Evolutionary conservation across 2,329 filamentous ascomycete species (phyloP).

Genomic region (Fusarium abutilonis): DNA sequence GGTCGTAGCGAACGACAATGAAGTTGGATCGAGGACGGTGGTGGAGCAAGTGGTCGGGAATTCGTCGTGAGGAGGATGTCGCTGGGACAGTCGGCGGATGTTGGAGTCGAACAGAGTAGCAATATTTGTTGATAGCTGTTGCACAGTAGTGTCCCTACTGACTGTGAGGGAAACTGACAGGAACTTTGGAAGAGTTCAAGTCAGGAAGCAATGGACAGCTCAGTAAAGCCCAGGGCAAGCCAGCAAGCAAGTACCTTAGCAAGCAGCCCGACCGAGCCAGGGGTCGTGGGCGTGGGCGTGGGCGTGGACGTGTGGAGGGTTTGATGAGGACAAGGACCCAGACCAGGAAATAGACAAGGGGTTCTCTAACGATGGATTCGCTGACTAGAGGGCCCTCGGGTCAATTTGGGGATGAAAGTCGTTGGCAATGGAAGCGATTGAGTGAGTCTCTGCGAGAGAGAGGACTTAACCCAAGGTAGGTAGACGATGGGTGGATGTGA

Average conservation of each 20-base stretch:
- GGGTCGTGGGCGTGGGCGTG: constrained; percentile 38
- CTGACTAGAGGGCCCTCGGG: constrained; percentile 32
- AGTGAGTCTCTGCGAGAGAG: constrained; percentile 20
- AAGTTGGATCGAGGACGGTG: constrained; percentile 26
- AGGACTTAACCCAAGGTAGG: constrained; percentile 13
- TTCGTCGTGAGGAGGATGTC: constrained; percentile 29
- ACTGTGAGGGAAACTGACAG: constrained; percentile 32
- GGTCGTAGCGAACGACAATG: constrained; percentile 15
- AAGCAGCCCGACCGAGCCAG: constrained; percentile 33
- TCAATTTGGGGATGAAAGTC: constrained; percentile 17
- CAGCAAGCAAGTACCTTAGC: constrained; percentile 30
- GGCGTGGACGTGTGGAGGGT: constrained; percentile 42
- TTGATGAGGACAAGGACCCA: constrained; percentile 44
- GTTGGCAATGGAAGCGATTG: constrained; percentile 29
- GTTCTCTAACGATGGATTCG: constrained; percentile 30
- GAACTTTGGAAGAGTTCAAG: constrained; percentile 31
- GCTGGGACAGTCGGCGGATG: constrained; percentile 25
- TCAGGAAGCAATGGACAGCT: constrained; percentile 32
- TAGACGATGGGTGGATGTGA: constrained; percentile 24
- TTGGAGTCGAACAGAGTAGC: constrained; percentile 23
- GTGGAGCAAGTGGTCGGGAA: constrained; percentile 14
- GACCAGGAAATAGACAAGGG: constrained; percentile 39
- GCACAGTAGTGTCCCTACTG: constrained; percentile 37
- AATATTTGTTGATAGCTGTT: constrained; percentile 31
- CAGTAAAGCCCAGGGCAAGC: constrained; percentile 28